Conservation (phyloP, 2,329 filamentous ascomycete species). For the Microcyclosporella mali region DNA sequence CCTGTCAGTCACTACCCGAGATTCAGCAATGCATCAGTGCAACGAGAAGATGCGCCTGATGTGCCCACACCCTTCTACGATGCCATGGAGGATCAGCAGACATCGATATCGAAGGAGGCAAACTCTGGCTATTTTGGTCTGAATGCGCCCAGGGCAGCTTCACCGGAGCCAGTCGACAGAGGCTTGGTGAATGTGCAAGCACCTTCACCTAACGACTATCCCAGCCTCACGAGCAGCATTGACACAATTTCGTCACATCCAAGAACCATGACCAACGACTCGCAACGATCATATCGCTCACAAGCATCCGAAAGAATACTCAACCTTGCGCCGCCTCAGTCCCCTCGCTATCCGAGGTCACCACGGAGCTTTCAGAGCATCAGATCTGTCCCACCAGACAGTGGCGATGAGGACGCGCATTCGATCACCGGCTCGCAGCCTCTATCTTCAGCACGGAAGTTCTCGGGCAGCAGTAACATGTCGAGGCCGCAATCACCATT, state of each 20-base stretch:
- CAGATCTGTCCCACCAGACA: conserved; percentile 42
- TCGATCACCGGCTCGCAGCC: conserved; percentile 54
- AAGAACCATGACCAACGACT: conserved; percentile 36
- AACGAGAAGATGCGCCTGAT: conserved; percentile 13
- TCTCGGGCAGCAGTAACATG: conserved; percentile 64
- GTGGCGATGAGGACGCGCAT: conserved; percentile 57
- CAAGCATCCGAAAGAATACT: conserved; percentile 16
- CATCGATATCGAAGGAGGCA: conserved; percentile 6
- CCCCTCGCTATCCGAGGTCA: conserved; percentile 37
- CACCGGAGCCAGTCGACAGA: conserved; percentile 42
- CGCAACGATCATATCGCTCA: conserved; percentile 26
- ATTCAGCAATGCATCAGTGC: conserved; percentile 14
- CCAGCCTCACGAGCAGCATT: conserved; percentile 31
- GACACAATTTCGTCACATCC: conserved; percentile 34
- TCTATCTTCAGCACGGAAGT: conserved; percentile 65
- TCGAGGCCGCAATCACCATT: conserved; percentile 57
- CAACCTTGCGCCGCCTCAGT: conserved; percentile 28
- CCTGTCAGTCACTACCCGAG: conserved; percentile 32
- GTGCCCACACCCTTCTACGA: conserved; percentile 23
- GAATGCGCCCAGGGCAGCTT: conserved; percentile 36
- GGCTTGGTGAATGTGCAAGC: conserved; percentile 36
- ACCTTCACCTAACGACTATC: conserved; percentile 36
- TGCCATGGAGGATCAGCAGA: conserved; percentile 16
- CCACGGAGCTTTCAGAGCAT: conserved; percentile 40
- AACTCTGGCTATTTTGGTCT: conserved; percentile 40